Evolutionary conservation across 208 protist species (phyloP), one percentile per base, ranked within the genome.

Genomic region (Vickermania spadyakhi): DNA sequence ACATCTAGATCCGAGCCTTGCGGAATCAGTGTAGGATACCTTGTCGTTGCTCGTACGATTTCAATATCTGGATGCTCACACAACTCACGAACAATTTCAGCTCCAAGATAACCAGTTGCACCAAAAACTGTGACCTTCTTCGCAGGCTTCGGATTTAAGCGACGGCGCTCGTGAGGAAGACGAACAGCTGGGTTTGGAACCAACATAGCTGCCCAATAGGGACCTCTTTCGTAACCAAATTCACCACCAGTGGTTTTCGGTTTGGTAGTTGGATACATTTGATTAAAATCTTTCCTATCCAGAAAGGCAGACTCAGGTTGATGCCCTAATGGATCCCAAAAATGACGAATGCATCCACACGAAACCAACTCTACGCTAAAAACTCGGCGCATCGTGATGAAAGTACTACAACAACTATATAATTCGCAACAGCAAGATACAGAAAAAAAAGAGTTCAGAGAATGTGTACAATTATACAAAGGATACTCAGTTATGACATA

Each of bases 211-310:
- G 76, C 83, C 86, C 89, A 95, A 71, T 95, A 93, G 1, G 85
- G 81, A 22, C 85, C 85, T 1, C 89, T 84, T 66, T 92, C 85
- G 60, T 95, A 95, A 49, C 89, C 89, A 56, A 88, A 95, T 29
- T 81, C 85, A 78, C 89, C 89, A 70, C 81, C 89, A 0, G 89
- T 93, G 13, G 85, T 93, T 60, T 80, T 79, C 26, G 85, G 89
- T 63, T 95, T 95, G 25, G 75, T 73, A 1, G 89, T 95, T 51
- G 89, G 89, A 73, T 95, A 95, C 86, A 95, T 95, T 64, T 93
- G 85, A 36, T 79, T 64, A 4, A 95, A 63, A 72, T 95, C 89
- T 62, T 95, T 95, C 25, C 89, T 75, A 53, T 95, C 89, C 63
- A 95, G 70, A 49, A 91, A 95, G 74, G 89, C 81, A 23, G 85